Evolutionary conservation across 768 basidiomycete species (phyloP).

Genomic region (Mycena floridula): DNA sequence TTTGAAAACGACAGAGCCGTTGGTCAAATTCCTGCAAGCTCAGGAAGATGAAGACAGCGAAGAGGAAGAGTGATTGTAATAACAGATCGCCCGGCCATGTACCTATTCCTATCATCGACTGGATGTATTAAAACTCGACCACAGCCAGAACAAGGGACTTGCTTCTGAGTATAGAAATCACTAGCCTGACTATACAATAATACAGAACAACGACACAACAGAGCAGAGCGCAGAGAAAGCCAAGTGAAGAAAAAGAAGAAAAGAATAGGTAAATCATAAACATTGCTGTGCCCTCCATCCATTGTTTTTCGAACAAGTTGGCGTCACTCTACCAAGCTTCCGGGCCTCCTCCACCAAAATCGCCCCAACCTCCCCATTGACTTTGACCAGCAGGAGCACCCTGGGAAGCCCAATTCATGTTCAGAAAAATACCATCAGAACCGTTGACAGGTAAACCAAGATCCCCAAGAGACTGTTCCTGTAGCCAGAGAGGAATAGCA

Average conservation of each 20-base stretch:
- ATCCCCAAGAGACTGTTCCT: conserved; percentile 85
- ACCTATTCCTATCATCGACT: not conserved
- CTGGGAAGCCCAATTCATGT: conserved; percentile 58
- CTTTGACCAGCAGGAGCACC: conserved; percentile 7
- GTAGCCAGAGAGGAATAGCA: conserved; percentile 86
- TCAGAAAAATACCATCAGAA: conserved; percentile 85
- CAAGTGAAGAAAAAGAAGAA: too few species aligned
- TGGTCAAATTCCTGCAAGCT: conserved; percentile 95
- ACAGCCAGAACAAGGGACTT: too few species aligned
- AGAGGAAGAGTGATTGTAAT: conserved; percentile 60
- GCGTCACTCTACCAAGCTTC: conserved; percentile 66
- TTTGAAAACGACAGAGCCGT: conserved; percentile 76
- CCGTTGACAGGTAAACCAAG: conserved; percentile 90
- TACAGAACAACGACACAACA: too few species aligned
- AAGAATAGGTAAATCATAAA: too few species aligned
- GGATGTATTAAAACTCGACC: not conserved
- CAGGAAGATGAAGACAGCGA: conserved; percentile 72
- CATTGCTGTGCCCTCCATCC: too few species aligned
- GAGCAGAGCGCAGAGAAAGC: too few species aligned
- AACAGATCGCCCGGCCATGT: not conserved
- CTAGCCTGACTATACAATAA: not conserved
- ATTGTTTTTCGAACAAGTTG: conserved; percentile 1
- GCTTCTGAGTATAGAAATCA: not conserved
- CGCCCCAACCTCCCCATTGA: conserved; percentile 58
- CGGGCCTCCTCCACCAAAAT: conserved; percentile 70